Conservation (phyloP, 805 yeast species). For the Candida tallmaniae region DNA sequence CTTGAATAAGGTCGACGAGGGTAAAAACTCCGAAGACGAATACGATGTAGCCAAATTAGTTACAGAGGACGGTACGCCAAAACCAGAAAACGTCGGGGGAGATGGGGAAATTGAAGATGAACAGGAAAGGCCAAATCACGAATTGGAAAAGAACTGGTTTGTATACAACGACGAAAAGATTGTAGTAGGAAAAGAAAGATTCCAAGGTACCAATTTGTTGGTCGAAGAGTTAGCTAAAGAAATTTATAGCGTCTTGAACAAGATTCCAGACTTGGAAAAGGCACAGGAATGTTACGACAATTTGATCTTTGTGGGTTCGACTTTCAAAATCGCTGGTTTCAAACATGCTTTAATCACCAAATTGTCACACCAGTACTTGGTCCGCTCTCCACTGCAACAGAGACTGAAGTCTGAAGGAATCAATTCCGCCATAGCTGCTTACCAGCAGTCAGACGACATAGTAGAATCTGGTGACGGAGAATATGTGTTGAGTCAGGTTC, state of each 20-base stretch:
- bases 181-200: conserved; percentile 86
- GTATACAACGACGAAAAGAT: conserved; percentile 50
- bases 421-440: conserved; percentile 37
- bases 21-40: conserved; percentile 47
- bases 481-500: conserved; percentile 56
- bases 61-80: conserved; percentile 50
- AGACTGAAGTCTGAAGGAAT: conserved; percentile 22
- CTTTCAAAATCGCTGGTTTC: conserved; percentile 71
- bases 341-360: conserved; percentile 61
- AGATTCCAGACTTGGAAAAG: conserved; percentile 61
- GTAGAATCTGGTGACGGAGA: conserved; percentile 22
- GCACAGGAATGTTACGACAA: conserved; percentile 85
- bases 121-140: conserved; percentile 52
- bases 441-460: conserved; percentile 39
- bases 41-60: conserved; percentile 89
- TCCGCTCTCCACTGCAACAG: conserved; percentile 28
- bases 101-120: conserved; percentile 17
- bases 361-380: conserved; percentile 52
- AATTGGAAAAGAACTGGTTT: conserved; percentile 70
- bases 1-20: conserved; percentile 22
- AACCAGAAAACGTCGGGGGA: conserved; percentile 30
- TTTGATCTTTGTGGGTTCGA: conserved; percentile 73
- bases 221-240: conserved; percentile 51
- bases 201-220: conserved; percentile 68
- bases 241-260: conserved; percentile 48